Percentiles rank a stretch among this genome's conserved stretches.
Evolutionary conservation across 352 stramenopile genomes (phyloP).

Genomic region (Globisporangium paroecandrum): DNA sequence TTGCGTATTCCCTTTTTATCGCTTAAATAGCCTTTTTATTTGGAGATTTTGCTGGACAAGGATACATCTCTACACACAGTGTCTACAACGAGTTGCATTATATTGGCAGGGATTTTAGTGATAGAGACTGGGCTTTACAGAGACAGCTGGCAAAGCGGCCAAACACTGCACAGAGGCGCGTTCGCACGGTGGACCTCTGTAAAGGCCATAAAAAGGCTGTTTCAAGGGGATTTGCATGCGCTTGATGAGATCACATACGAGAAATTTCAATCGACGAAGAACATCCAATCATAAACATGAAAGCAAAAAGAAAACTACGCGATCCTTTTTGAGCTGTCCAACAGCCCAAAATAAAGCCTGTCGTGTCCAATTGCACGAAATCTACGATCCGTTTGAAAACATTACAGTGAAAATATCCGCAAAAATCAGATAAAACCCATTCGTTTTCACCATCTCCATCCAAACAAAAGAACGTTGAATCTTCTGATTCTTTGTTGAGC

Average conservation of each 20-base stretch:
- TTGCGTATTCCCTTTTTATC: not conserved
- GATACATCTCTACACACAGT: no score
- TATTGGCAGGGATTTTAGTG: no score
- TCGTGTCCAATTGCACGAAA: not conserved
- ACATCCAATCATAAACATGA: not conserved
- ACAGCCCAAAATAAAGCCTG: not conserved
- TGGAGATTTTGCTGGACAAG: no score
- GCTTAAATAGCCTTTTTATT: no score
- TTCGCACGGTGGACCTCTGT: not conserved
- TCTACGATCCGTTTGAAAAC: not conserved
- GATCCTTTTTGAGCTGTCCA: not conserved
- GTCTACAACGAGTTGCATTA: no score
- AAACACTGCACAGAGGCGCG: no score
- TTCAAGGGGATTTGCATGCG: not conserved
- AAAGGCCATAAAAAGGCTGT: not conserved
- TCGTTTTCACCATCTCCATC: not conserved
- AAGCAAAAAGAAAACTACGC: not conserved
- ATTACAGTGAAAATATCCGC: not conserved
- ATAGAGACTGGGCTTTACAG: no score
- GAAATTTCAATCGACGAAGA: constrained; percentile 2
- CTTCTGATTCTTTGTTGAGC: not conserved
- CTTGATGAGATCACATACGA: not conserved
- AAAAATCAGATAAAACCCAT: not conserved
- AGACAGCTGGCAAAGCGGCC: no score
- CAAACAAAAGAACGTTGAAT: not conserved